Conservation (phyloP, 768 basidiomycete genomes). For the Exidia glandulosa region DNA sequence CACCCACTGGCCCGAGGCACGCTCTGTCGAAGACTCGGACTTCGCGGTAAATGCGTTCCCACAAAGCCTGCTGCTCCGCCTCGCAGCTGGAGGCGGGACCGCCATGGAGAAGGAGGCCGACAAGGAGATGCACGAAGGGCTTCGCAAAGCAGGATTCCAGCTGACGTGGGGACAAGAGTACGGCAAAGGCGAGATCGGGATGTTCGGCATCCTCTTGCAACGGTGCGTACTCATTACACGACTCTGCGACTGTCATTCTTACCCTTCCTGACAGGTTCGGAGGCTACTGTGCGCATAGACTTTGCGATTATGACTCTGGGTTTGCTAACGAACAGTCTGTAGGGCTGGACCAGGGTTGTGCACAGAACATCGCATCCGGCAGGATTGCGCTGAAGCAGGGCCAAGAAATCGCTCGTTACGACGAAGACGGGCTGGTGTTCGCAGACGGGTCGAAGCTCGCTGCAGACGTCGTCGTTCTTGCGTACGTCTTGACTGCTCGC, state of each 20-base stretch:
- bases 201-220: neutral
- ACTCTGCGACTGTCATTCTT: neutral
- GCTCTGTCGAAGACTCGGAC: conserved; percentile 15
- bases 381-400: neutral
- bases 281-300: too few species aligned
- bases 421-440: neutral
- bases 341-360: neutral
- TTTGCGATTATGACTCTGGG: too few species aligned
- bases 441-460: neutral
- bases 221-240: neutral
- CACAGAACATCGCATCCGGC: neutral
- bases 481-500: neutral
- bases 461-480: neutral
- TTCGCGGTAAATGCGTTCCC: conserved; percentile 17
- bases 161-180: conserved; percentile 10
- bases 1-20: conserved; percentile 3
- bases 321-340: too few species aligned
- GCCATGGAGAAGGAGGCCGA: conserved; percentile 15
- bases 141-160: conserved; percentile 26
- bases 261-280: neutral
- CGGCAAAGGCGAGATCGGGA: neutral
- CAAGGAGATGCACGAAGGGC: conserved; percentile 22
- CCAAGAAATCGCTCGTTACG: neutral
- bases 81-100: neutral
- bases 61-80: conserved; percentile 8